A percentile compares a stretch with the other conserved stretches of the same genome.
Evolutionary conservation across 768 basidiomycete genomes (phyloP).

Genomic region (Rhodocollybia butyracea): DNA sequence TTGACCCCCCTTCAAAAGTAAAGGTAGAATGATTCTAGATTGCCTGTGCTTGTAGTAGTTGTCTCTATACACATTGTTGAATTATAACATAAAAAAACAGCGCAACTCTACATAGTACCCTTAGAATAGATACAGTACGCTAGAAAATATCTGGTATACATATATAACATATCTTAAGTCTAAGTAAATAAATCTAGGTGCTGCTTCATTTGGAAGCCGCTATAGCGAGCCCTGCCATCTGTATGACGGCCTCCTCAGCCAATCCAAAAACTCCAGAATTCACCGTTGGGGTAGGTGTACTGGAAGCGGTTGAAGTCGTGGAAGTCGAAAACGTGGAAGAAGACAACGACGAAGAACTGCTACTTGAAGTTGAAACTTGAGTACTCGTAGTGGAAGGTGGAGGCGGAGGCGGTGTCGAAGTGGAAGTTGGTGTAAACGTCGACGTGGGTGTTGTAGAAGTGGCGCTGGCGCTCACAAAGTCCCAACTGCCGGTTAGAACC

Average conservation of each 20-base stretch:
- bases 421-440: constrained; percentile 20
- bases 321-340: constrained; percentile 34
- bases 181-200: background rate
- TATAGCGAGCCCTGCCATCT: background rate
- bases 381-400: constrained; percentile 8
- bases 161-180: background rate
- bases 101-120: background rate
- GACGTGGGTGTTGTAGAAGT: constrained; percentile 5
- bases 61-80: constrained; percentile 23
- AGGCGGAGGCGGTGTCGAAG: constrained; percentile 18
- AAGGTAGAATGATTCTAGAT: constrained; percentile 37
- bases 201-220: too few species aligned
- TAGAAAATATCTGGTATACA: background rate
- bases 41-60: constrained; percentile 28
- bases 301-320: constrained; percentile 14
- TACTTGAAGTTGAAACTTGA: background rate
- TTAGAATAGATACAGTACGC: background rate
- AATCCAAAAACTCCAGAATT: background rate
- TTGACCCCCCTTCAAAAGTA: constrained; percentile 55
- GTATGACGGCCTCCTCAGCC: background rate
- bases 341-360: constrained; percentile 23
- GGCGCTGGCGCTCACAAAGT: constrained; percentile 22
- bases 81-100: too few species aligned
- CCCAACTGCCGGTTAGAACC: constrained; percentile 47
- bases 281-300: background rate